These are phyloP conservation scores for Russula brevipes DNA, from an alignment of 768 basidiomycete genomes.

Conservation along the genomic window DNA sequence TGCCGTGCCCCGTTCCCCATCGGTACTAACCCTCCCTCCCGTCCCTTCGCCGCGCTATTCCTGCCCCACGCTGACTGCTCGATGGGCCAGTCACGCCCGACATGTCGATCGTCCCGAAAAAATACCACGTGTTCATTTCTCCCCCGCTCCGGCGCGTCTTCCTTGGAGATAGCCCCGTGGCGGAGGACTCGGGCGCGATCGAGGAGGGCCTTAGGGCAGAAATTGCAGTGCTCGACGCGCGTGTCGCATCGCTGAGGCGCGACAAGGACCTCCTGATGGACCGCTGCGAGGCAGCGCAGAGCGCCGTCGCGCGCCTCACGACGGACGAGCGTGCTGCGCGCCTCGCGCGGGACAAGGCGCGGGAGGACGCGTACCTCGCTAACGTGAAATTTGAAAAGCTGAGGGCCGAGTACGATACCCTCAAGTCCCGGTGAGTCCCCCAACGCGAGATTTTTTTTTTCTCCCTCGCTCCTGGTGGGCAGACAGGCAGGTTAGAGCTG, in stretches of 20 bases:
- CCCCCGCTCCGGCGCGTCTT: slow-evolving; percentile 19
- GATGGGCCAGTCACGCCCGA: slow-evolving; percentile 9
- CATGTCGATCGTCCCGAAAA: slow-evolving; percentile 12
- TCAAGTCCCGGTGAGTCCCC: not conserved
- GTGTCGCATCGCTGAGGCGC: slow-evolving; percentile 4
- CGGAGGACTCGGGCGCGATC: not conserved
- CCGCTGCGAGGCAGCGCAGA: not conserved
- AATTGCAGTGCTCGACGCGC: not conserved
- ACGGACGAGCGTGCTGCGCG: slow-evolving; percentile 13
- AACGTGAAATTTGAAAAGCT: not conserved
- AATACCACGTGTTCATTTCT: slow-evolving; percentile 18
- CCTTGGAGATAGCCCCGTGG: not conserved
- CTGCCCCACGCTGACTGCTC: not conserved
- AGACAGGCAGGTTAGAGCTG: not conserved
- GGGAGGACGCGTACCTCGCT: not conserved
- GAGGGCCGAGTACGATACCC: not conserved
- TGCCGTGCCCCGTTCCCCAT: slow-evolving; percentile 18
- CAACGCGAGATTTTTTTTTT: not conserved
- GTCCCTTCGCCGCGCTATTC: not conserved
- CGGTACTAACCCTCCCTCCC: not conserved
- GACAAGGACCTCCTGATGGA: slow-evolving; percentile 21
- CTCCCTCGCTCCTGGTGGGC: too few species aligned
- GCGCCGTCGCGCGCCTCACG: not conserved
- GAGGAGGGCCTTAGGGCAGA: slow-evolving; percentile 3
- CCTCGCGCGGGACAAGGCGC: not conserved